phyloP scores from a whole-genome alignment of 805 yeast species.

The Monosporozyma aerobia region DNA sequence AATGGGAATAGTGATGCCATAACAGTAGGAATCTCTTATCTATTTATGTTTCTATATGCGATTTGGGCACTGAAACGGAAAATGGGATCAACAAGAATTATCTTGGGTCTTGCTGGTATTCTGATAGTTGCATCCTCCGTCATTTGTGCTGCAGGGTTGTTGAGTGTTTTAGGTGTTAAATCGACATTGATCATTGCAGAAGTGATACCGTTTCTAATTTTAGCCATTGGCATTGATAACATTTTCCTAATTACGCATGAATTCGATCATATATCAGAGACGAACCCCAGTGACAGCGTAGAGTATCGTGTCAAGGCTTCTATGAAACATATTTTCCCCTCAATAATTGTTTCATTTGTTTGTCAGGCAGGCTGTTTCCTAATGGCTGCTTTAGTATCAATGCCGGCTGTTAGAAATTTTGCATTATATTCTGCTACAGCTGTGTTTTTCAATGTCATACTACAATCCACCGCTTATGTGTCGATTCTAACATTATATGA shows the following conservation, averaged over 20 bases:
- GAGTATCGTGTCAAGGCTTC: conserved; percentile 56
- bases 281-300: conserved; percentile 39
- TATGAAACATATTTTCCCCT: conserved; percentile 73
- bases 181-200: conserved; percentile 92
- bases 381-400: conserved; percentile 69
- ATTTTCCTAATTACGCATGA: conserved; percentile 82
- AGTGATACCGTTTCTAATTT: conserved; percentile 84
- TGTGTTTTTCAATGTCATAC: conserved; percentile 58
- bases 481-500: conserved; percentile 46
- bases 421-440: conserved; percentile 89
- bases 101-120: conserved; percentile 79
- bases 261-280: conserved; percentile 43
- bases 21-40: conserved; percentile 64
- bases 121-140: conserved; percentile 75
- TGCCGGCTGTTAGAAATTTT: conserved; percentile 95
- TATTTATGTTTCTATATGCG: conserved; percentile 82
- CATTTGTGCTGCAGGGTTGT: conserved; percentile 70
- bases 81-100: conserved; percentile 38
- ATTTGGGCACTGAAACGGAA: conserved; percentile 53
- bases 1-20: conserved; percentile 69
- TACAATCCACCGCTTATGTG: conserved; percentile 77
- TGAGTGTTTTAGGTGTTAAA: conserved; percentile 66
- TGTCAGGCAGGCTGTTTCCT: conserved; percentile 75
- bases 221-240: conserved; percentile 96
- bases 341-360: conserved; percentile 66